Conservation (phyloP, 257 asterid genomes). For the Schizonepeta tenuifolia region DNA sequence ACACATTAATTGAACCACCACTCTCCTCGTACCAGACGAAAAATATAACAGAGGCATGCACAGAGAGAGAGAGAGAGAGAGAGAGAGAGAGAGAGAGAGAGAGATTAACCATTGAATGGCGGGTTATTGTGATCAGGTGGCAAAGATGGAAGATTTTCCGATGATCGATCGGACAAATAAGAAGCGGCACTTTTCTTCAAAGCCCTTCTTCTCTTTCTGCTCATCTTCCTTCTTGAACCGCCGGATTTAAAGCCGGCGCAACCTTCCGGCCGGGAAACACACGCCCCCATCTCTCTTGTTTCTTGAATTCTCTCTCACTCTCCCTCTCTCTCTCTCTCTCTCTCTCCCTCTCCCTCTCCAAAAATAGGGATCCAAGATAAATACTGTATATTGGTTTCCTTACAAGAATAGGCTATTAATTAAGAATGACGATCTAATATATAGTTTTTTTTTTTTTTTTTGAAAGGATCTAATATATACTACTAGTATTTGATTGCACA, state of each 20-base stretch:
- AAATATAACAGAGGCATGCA: constrained; percentile 2
- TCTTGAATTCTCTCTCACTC: background rate
- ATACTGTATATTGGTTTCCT: background rate
- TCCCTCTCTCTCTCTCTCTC: constrained; percentile 2
- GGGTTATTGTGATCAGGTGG: constrained; percentile 70
- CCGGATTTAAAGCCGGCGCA: constrained; percentile 60
- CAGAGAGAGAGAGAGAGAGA: background rate
- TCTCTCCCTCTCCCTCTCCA: constrained; percentile 15
- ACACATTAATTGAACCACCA: background rate
- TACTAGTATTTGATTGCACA: constrained; percentile 6
- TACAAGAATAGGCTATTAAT: constrained; percentile 1
- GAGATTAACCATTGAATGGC: constrained; percentile 60
- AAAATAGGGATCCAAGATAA: constrained; percentile 1
- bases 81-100: no score
- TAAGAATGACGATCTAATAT: background rate
- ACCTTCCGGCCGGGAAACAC: constrained; percentile 73
- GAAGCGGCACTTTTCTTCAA: constrained; percentile 54
- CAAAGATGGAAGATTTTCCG: constrained; percentile 54
- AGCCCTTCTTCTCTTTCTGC: constrained; percentile 51
- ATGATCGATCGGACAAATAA: constrained; percentile 57
- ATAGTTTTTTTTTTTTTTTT: no score
- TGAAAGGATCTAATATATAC: background rate
- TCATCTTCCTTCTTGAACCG: constrained; percentile 51
- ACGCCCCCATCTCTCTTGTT: constrained; percentile 68
- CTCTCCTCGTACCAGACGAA: constrained; percentile 5